phyloP scores from a whole-genome alignment of 495 filamentous ascomycete species.

The Neurospora tetraspora region DNA sequence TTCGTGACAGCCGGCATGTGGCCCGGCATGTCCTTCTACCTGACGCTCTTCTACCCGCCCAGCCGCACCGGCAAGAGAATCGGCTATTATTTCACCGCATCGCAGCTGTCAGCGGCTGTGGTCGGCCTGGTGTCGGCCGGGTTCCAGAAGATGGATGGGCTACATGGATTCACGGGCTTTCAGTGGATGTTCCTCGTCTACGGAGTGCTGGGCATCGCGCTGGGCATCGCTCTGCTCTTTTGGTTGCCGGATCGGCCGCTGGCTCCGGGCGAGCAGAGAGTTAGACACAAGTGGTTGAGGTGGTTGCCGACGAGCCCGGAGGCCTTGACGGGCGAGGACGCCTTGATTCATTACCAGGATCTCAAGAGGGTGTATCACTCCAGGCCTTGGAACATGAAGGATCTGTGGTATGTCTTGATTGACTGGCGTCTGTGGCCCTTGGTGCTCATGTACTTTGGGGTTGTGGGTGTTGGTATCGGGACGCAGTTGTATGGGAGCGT shows the following conservation, averaged over 20 bases:
- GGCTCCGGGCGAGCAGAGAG: slow-evolving; percentile 47
- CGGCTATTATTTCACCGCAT: slow-evolving; percentile 79
- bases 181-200: slow-evolving; percentile 95
- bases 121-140: slow-evolving; percentile 85
- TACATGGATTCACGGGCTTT: slow-evolving; percentile 68
- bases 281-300: slow-evolving; percentile 35
- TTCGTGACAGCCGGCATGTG: slow-evolving; percentile 89
- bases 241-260: slow-evolving; percentile 82
- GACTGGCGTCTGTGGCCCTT: slow-evolving; percentile 87
- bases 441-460: slow-evolving; percentile 86
- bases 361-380: slow-evolving; percentile 69
- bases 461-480: slow-evolving; percentile 85
- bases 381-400: slow-evolving; percentile 55
- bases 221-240: slow-evolving; percentile 68
- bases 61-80: slow-evolving; percentile 79
- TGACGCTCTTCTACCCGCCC: slow-evolving; percentile 86
- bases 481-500: slow-evolving; percentile 78
- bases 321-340: slow-evolving; percentile 67
- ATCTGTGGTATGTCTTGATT: slow-evolving; percentile 56
- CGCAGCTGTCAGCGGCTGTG: slow-evolving; percentile 82
- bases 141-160: slow-evolving; percentile 82
- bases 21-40: slow-evolving; percentile 91
- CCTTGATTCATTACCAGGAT: slow-evolving; percentile 74
- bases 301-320: slow-evolving; percentile 58
- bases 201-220: slow-evolving; percentile 59